Evolutionary conservation across 1,284 basidiomycete genomes (phyloP).

Genomic region (Coriolopsis trogii): DNA sequence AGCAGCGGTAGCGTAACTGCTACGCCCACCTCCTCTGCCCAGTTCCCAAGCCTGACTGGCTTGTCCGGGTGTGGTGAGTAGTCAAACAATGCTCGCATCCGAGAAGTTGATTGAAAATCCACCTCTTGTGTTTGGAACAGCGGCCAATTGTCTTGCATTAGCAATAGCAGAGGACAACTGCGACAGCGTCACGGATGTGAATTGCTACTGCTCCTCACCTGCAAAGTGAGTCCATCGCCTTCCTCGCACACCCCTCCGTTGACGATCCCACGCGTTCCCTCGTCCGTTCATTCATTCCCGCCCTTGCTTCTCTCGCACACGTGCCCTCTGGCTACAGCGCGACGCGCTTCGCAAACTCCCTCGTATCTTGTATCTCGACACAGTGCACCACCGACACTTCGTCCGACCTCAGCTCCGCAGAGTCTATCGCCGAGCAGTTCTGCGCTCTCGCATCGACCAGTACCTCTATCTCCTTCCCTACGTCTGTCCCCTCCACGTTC

Average conservation of each 20-base stretch:
- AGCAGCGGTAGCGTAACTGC: constrained; percentile 12
- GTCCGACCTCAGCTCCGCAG: constrained; percentile 31
- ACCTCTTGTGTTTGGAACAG: constrained; percentile 17
- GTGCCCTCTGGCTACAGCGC: constrained; percentile 12
- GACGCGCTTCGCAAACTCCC: constrained; percentile 16
- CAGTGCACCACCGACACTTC: constrained; percentile 23
- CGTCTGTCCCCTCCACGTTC: constrained; percentile 23
- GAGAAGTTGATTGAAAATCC: neutral
- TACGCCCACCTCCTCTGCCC: constrained; percentile 30
- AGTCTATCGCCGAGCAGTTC: constrained; percentile 34
- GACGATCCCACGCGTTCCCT: neutral
- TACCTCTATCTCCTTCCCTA: constrained; percentile 34
- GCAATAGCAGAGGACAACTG: constrained; percentile 31
- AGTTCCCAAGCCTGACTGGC: constrained; percentile 34
- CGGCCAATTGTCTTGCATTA: constrained; percentile 29
- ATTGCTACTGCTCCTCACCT: constrained; percentile 31
- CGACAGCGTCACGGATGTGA: constrained; percentile 31
- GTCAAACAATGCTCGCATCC: neutral
- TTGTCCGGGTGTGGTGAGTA: constrained; percentile 34
- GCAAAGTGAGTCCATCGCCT: constrained; percentile 25
- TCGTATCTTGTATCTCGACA: constrained; percentile 29
- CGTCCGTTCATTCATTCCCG: neutral
- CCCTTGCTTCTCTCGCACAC: neutral
- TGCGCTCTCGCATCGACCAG: constrained; percentile 33
- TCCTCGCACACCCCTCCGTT: neutral